A percentile compares a stretch with the other conserved stretches of the same genome.
These are phyloP conservation scores for Aspergillus persii DNA, from an alignment of 2,329 filamentous ascomycete species.

Conservation along the genomic window DNA sequence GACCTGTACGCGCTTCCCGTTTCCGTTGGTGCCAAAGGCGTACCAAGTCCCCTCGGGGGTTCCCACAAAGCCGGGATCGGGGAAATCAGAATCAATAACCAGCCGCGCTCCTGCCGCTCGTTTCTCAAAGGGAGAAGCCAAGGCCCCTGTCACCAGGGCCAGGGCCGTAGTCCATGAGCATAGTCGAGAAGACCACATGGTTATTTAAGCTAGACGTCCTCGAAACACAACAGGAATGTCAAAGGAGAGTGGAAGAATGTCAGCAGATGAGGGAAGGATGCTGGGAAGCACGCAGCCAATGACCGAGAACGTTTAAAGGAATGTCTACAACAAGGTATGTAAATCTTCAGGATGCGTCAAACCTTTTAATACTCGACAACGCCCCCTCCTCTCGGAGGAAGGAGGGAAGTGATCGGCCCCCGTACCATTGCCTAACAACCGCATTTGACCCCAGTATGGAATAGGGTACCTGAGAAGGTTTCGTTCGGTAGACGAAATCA, in stretches of 20 bases:
- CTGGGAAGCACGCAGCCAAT: constrained; percentile 5
- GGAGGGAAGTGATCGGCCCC: not conserved
- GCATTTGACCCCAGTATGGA: constrained; percentile 6
- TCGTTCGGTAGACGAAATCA: constrained; percentile 2
- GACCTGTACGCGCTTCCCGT: constrained; percentile 54
- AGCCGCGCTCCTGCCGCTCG: constrained; percentile 18
- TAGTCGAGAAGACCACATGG: constrained; percentile 9
- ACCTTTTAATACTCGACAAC: constrained; percentile 11
- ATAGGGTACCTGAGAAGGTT: not conserved
- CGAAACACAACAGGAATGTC: not conserved
- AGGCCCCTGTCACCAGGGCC: constrained; percentile 10
- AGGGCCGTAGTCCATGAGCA: constrained; percentile 6
- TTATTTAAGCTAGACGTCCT: not conserved
- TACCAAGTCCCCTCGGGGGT: constrained; percentile 52
- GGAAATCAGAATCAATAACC: constrained; percentile 39
- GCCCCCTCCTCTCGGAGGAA: not conserved
- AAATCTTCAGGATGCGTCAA: constrained; percentile 1
- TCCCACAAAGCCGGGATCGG: constrained; percentile 49
- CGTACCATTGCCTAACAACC: not conserved
- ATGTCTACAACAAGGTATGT: not conserved
- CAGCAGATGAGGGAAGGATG: constrained; percentile 1
- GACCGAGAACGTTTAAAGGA: not conserved
- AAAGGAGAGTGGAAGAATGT: not conserved
- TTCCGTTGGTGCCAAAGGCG: constrained; percentile 57
- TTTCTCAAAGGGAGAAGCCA: constrained; percentile 22